phyloP scores from a whole-genome alignment of 2,329 filamentous ascomycete genomes.

The Cryphonectria japonica region DNA sequence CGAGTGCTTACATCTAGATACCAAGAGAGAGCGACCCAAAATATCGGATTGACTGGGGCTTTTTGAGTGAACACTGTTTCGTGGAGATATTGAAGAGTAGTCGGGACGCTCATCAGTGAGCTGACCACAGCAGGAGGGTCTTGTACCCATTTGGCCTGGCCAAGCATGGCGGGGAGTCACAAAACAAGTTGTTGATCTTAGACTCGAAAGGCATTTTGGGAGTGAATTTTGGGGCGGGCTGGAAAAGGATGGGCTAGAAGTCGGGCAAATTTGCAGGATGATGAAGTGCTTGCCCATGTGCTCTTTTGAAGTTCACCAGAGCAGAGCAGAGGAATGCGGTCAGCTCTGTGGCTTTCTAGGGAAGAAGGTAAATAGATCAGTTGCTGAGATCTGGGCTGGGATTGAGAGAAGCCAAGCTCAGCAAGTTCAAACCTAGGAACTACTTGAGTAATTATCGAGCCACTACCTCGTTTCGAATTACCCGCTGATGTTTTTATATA shows the following conservation, averaged over 20 bases:
- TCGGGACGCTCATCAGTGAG: neutral
- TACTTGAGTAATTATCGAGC: neutral
- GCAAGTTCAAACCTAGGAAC: neutral
- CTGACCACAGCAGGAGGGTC: neutral
- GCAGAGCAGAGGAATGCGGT: neutral
- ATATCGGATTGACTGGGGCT: neutral
- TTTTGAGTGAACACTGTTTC: neutral
- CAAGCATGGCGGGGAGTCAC: neutral
- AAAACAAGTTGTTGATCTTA: neutral
- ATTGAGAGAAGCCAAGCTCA: neutral
- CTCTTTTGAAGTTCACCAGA: neutral
- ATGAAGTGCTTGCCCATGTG: neutral
- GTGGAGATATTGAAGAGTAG: neutral
- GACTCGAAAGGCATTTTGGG: neutral
- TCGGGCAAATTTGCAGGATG: constrained; percentile 2
- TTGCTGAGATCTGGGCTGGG: neutral
- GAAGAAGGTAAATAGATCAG: neutral
- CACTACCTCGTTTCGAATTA: too few species aligned
- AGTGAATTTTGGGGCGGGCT: neutral
- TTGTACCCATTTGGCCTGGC: neutral
- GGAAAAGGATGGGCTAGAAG: neutral
- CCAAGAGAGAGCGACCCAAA: neutral
- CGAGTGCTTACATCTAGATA: constrained; percentile 1
- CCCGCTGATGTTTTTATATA: too few species aligned
- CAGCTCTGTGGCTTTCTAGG: neutral